phyloP scores from a whole-genome alignment of 2,329 filamentous ascomycete species.

The Elsinoe perseae region DNA sequence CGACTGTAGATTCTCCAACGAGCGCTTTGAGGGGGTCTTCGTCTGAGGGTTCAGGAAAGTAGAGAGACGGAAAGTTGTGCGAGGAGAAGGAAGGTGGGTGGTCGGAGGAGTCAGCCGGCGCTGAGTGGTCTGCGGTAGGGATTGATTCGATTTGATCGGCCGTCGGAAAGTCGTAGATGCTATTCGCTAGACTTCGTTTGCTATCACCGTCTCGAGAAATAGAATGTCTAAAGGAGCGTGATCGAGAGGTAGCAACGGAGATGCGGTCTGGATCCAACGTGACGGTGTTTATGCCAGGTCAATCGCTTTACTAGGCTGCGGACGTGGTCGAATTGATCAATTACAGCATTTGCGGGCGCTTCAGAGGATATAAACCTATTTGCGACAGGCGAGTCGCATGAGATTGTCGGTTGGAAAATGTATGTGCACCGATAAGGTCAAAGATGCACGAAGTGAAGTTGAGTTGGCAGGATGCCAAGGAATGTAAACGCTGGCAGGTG shows the following conservation, averaged over 20 bases:
- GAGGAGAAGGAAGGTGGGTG: slow-evolving; percentile 56
- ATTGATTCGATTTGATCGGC: slow-evolving; percentile 4
- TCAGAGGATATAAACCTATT: background rate
- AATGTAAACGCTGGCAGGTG: background rate
- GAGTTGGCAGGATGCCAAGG: background rate
- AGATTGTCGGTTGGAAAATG: background rate
- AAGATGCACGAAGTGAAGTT: background rate
- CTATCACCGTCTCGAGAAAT: slow-evolving; percentile 16
- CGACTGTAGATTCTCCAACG: slow-evolving; percentile 28
- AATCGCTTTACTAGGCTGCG: background rate
- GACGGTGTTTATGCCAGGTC: slow-evolving; percentile 13
- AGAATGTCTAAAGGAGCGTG: slow-evolving; percentile 19
- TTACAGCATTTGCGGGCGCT: background rate
- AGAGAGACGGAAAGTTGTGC: slow-evolving; percentile 55
- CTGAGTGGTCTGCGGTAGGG: slow-evolving; percentile 30
- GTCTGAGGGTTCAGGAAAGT: slow-evolving; percentile 44
- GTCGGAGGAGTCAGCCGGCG: slow-evolving; percentile 45
- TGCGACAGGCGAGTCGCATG: background rate
- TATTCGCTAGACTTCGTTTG: slow-evolving; percentile 1
- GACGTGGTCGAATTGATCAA: background rate
- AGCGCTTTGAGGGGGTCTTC: slow-evolving; percentile 42
- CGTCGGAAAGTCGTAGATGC: slow-evolving; percentile 9
- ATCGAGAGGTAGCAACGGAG: slow-evolving; percentile 18
- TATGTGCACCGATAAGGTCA: background rate
- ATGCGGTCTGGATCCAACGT: slow-evolving; percentile 19